Evolutionary conservation across 176 grass and related monocot species (phyloP), one percentile per base, ranked within the genome.

Genomic region (Carex parvula): DNA sequence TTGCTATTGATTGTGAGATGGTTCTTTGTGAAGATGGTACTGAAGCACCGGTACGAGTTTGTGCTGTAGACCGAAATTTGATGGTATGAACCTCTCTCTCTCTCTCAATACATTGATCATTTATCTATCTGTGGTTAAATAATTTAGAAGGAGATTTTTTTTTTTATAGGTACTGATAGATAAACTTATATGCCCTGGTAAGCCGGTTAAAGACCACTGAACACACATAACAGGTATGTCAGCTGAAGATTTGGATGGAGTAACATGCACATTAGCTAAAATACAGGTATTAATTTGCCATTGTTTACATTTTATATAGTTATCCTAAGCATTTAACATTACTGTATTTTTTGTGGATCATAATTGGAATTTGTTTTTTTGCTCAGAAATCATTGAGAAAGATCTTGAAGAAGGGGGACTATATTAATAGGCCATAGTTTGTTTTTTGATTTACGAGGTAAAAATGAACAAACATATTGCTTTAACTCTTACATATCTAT

Each of bases 1-100:
- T 98, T 50, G 84, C 92, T 65, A 73, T 98, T 83, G 95, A 98
- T 65, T 98, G 95, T 83, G 95, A 98, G 91, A 98, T 98, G 95
- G 95, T 95, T 81, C 88, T 93, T 85, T 98, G 95, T 79, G 65
- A 85, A 7, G 92, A 98, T 94, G 92, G 91, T 8, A 91, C 86
- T 3, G 89, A 98, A 88, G 91, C 92, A 37, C 84, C 94, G 39
- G 92, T 90, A 60, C 86, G 87, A 89, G 73, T 98, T 63, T 95
- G 92, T 83, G 88, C 84, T 63, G 92, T 98, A 11, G 91, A 98
- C 61, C 87, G 64, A 32, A 90, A 90, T 81, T 72, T 95, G 71
- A 81, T 88, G 87, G 95, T 98, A 93, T 7, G 58, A 77, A 77
- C 44, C 15, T 30, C 46, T n/a, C 83, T 37, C 3, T n/a, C 83